Evolutionary conservation across 352 stramenopile species (phyloP), one percentile per base, ranked within the genome.

Genomic region (Globisporangium splendens): DNA sequence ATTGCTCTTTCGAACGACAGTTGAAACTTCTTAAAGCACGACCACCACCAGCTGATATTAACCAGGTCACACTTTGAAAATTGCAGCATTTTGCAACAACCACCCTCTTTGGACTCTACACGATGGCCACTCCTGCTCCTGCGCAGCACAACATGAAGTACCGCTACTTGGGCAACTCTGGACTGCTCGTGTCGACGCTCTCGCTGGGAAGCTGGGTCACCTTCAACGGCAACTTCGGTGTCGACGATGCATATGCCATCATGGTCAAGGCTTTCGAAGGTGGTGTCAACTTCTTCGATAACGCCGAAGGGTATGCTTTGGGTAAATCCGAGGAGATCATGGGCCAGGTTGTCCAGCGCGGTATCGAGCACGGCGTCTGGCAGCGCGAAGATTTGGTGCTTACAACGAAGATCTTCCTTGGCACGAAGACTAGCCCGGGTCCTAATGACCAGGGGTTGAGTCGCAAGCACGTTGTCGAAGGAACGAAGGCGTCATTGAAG

Each of bases 231-330:
- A 58, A 59, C 28, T 66, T 56, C 39, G 69, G 52, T n/a, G 38
- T 52, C 11, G 54, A 66, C 13, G 42, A 38, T 8, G 62, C 46
- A 35, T 77, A 75, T 59, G 61, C 65, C n/a, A 73, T 81, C 56
- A 63, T 77, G 56, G 47, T 28, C 28, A 18, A 61, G 15, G 70
- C 67, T 1, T 82, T 65, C 56, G 21, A 70, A 39, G 28, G 66
- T 15, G 77, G 77, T 17, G 64, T 89, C 63, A 86, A 85, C 64
- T 79, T 87, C 42, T 76, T 83, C 41, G 79, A 88, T 64, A 71
- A 58, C 33, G 75, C 75, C 14, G 73, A 77, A 63, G 33, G 33
- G 15, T 86, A 86, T 50, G 54, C 46, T 11, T 38, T 38, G 10
- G 73, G 75, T 15, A 22, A 67, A 14, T 61, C 74, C 3, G 74